Evolutionary conservation across 2,329 filamentous ascomycete genomes (phyloP).

Genomic region (Fusarium compactum): DNA sequence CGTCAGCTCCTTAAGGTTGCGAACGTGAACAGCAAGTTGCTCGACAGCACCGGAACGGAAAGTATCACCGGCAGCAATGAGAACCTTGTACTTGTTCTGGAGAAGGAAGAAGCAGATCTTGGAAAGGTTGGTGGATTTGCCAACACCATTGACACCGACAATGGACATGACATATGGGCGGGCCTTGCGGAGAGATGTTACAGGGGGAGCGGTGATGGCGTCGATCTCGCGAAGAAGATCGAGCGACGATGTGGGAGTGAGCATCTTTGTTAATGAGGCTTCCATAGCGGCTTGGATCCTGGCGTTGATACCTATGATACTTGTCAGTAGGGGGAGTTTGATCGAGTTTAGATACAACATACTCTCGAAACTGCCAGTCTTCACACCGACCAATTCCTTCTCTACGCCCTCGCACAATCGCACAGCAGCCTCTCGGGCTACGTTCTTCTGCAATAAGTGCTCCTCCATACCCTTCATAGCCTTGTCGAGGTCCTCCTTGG

Average conservation of each 20-base stretch:
- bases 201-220: slow-evolving; percentile 75
- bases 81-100: slow-evolving; percentile 95
- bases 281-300: slow-evolving; percentile 90
- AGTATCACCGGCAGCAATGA: slow-evolving; percentile 95
- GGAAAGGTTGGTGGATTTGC: slow-evolving; percentile 96
- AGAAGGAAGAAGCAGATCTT: slow-evolving; percentile 99
- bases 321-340: slow-evolving; percentile 24
- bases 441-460: slow-evolving; percentile 93
- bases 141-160: slow-evolving; percentile 97
- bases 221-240: slow-evolving; percentile 96
- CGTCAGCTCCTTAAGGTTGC: slow-evolving; percentile 90
- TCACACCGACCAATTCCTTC: slow-evolving; percentile 87
- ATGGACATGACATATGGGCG: slow-evolving; percentile 98
- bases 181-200: slow-evolving; percentile 70
- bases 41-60: slow-evolving; percentile 98
- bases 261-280: slow-evolving; percentile 90
- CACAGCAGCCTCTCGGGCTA: slow-evolving; percentile 92
- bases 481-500: slow-evolving; percentile 88
- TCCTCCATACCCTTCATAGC: slow-evolving; percentile 97
- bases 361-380: slow-evolving; percentile 91
- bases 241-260: slow-evolving; percentile 93
- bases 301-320: slow-evolving; percentile 73
- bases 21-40: slow-evolving; percentile 94
- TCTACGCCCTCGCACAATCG: slow-evolving; percentile 93
- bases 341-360: slow-evolving; percentile 29